Evolutionary conservation across 768 basidiomycete species (phyloP), one percentile per base, ranked within the genome.

Genomic region (Hemileccinum impolitum): DNA sequence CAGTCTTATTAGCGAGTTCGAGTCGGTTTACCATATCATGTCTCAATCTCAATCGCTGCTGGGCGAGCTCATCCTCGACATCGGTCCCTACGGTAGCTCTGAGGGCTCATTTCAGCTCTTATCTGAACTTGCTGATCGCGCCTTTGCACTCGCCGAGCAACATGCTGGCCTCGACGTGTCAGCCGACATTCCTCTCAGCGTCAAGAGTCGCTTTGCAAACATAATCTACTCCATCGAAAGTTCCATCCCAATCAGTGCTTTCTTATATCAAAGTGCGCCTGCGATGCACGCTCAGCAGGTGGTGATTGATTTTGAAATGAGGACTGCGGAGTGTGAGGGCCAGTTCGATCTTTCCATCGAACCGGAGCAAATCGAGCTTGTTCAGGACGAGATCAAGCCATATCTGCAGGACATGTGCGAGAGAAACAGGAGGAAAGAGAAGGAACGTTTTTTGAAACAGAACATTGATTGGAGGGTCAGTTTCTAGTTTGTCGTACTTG

Each of bases 71-170:
- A 41, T 61, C 11, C 41, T 62, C 17, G 45, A 56, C 13, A 56
- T 61, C 21, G 23, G 43, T 39, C 23, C 48, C 2, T 46, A 56
- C 2, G 25, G 38, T 2, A 23, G 45, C 26, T 28, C 28, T 3
- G 50, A 50, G 12, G 25, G 36, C 30, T 32, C 44, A 0, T 54
- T 63, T 36, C 54, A 19, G 3, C 38, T 30, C 41, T 45, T 62
- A n/a, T 42, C 51, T 1, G 55, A 60, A 17, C 61, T 62, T 31
- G 52, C 52, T 35, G 55, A 57, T 42, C 51, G 32, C 19, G 61
- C 52, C n/a, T 62, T 62, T 26, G n/a, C 34, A 1, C 58, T 60
- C 3, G 47, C 28, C 15, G 44, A 48, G 26, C 35, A 52, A 23
- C 50, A 44, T 1, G 46, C 37, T 25, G 46, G 15, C 7, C n/a